These are phyloP conservation scores for Elsinoe perseae DNA, from an alignment of 2,329 filamentous ascomycete genomes.

Conservation along the genomic window DNA sequence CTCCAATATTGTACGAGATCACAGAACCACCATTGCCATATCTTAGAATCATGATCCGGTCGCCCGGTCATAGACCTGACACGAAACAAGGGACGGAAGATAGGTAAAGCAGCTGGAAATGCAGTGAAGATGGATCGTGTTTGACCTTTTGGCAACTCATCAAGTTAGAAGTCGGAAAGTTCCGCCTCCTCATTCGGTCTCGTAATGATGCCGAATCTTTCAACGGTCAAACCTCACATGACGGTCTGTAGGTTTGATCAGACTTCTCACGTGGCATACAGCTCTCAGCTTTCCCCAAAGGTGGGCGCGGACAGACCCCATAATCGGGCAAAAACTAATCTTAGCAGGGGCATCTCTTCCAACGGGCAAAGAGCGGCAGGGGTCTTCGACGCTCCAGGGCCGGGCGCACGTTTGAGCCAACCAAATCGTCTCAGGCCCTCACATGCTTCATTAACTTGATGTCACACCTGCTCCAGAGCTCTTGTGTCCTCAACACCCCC, in stretches of 20 bases:
- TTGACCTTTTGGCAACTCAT: too few relatives aligned
- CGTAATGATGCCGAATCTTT: too few relatives aligned
- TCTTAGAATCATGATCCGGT: too few relatives aligned
- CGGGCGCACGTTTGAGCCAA: neutral
- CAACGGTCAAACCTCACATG: too few relatives aligned
- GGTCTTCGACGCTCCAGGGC: neutral
- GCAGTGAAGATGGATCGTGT: too few relatives aligned
- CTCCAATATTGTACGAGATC: too few relatives aligned
- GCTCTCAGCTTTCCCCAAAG: neutral
- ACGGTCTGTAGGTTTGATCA: neutral
- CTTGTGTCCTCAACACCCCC: neutral
- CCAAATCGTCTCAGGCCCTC: neutral
- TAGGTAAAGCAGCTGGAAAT: too few relatives aligned
- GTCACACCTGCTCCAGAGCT: constrained; percentile 1
- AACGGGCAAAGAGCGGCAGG: neutral
- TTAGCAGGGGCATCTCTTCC: neutral
- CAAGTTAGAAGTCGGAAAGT: too few relatives aligned
- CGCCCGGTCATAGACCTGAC: too few relatives aligned
- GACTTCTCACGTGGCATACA: neutral
- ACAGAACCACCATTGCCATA: too few relatives aligned
- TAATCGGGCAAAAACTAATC: neutral
- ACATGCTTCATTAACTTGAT: constrained; percentile 8
- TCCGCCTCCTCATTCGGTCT: too few relatives aligned
- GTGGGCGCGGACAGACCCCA: neutral
- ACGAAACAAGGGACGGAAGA: too few relatives aligned